Conservation (phyloP, 805 yeast species). For the Dipodascopsis tothii region DNA sequence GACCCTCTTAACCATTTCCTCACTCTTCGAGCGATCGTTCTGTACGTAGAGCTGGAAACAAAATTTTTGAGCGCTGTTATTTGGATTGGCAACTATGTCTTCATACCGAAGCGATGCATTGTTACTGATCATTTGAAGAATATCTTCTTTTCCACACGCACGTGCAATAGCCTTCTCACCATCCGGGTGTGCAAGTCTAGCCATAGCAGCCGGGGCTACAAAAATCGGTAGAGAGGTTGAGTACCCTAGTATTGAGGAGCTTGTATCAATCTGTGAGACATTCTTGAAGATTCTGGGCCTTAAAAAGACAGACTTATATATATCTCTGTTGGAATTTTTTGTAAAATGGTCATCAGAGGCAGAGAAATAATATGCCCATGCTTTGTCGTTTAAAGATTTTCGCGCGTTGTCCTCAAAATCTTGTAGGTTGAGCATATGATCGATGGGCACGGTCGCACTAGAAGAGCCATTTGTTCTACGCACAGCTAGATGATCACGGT, state of each 20-base stretch:
- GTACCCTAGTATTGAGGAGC: conserved; percentile 46
- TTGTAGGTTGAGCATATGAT: conserved; percentile 47
- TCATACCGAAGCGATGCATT: conserved; percentile 38
- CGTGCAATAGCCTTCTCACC: conserved; percentile 40
- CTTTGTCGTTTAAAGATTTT: conserved; percentile 63
- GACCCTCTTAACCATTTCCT: conserved; percentile 34
- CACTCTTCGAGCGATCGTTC: conserved; percentile 32
- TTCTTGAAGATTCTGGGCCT: conserved; percentile 40
- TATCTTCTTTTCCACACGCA: conserved; percentile 37
- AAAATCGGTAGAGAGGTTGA: conserved; percentile 41
- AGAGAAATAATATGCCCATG: conserved; percentile 68
- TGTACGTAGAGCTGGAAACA: conserved; percentile 48
- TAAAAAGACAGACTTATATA: conserved; percentile 39
- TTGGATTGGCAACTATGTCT: conserved; percentile 35
- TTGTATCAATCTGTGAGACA: conserved; percentile 36
- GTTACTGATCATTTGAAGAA: conserved; percentile 45
- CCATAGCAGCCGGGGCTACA: conserved; percentile 44
- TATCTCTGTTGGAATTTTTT: conserved; percentile 38
- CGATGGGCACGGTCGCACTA: no score
- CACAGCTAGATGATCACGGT: not conserved
- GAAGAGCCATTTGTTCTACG: not conserved
- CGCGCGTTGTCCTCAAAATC: conserved; percentile 86
- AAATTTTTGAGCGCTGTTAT: conserved; percentile 34
- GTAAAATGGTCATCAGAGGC: conserved; percentile 47
- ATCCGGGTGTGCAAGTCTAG: conserved; percentile 38